These are phyloP conservation scores for Rhizoclosmatium sp. DNA, from an alignment of 192 early-diverging fungal genomes.

Conservation along the genomic window DNA sequence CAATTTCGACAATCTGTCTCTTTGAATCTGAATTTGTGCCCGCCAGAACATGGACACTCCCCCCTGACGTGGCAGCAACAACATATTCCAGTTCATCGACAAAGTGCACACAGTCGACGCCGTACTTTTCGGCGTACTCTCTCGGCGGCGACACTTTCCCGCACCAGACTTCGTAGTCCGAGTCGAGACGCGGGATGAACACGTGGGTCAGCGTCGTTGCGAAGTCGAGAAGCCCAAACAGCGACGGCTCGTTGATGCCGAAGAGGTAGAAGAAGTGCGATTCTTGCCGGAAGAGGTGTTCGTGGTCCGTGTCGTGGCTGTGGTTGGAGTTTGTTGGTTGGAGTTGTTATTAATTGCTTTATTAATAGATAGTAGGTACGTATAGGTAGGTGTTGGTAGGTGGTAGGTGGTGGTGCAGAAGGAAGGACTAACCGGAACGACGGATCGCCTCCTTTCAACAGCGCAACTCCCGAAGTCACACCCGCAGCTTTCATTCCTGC, in stretches of 20 bases:
- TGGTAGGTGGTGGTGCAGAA: neutral
- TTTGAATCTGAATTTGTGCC: conserved; percentile 23
- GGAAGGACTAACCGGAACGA: neutral
- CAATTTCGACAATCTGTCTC: neutral
- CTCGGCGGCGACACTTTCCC: conserved; percentile 65
- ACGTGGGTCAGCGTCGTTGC: conserved; percentile 63
- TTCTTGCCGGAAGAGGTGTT: conserved; percentile 60
- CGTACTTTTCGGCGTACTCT: conserved; percentile 64
- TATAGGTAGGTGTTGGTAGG: too few relatives aligned
- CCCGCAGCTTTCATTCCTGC: conserved; percentile 10
- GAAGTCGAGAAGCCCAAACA: conserved; percentile 75
- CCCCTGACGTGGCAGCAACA: conserved; percentile 36
- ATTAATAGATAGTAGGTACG: neutral
- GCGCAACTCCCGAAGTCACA: neutral
- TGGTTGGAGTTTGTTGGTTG: conserved; percentile 27
- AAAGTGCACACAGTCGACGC: conserved; percentile 75
- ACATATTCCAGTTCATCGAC: conserved; percentile 59
- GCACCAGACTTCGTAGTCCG: conserved; percentile 83
- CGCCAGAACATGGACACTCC: conserved; percentile 9
- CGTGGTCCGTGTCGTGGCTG: conserved; percentile 80
- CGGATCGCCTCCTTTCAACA: conserved; percentile 22
- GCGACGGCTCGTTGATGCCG: conserved; percentile 78
- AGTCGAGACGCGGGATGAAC: conserved; percentile 69
- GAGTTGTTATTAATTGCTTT: neutral
- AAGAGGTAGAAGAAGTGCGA: conserved; percentile 86